phyloP scores from a whole-genome alignment of 768 basidiomycete genomes.

The Pseudohyphozyma bogoriensis region DNA sequence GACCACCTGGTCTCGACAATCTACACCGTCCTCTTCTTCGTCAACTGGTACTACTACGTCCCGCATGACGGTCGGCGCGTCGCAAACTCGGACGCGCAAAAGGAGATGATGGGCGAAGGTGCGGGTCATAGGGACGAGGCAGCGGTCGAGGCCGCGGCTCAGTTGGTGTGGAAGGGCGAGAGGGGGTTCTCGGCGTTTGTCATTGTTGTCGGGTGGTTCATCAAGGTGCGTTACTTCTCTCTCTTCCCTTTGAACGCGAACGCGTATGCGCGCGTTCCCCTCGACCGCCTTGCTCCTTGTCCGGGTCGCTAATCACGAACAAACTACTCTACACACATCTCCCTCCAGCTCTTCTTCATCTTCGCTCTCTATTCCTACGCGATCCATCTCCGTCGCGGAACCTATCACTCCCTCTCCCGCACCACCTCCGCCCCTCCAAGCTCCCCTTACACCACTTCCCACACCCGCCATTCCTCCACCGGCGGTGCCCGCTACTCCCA shows the following conservation, averaged over 20 bases:
- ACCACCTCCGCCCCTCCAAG: slow-evolving; percentile 52
- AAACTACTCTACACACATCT: too few species aligned
- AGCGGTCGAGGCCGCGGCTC: slow-evolving; percentile 61
- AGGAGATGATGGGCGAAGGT: slow-evolving; percentile 56
- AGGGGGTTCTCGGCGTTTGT: slow-evolving; percentile 68
- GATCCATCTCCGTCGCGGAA: slow-evolving; percentile 77
- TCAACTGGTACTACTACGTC: slow-evolving; percentile 80
- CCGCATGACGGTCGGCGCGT: slow-evolving; percentile 80
- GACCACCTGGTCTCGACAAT: slow-evolving; percentile 83
- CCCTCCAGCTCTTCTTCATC: slow-evolving; percentile 73
- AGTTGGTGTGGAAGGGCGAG: slow-evolving; percentile 79
- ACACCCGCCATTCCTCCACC: slow-evolving; percentile 12
- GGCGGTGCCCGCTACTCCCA: slow-evolving; percentile 25
- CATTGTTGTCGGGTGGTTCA: slow-evolving; percentile 71
- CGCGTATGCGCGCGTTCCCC: background rate
- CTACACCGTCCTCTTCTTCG: slow-evolving; percentile 86
- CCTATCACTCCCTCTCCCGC: slow-evolving; percentile 55
- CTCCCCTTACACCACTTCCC: slow-evolving; percentile 65
- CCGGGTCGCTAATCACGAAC: too few species aligned
- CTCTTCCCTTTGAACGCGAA: background rate
- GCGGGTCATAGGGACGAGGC: slow-evolving; percentile 47
- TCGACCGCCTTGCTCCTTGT: too few species aligned
- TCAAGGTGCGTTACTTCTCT: slow-evolving; percentile 55
- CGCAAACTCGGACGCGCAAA: slow-evolving; percentile 76
- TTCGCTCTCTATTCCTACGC: slow-evolving; percentile 86